Evolutionary conservation across 2,329 filamentous ascomycete species (phyloP).

Genomic region (Stachybotrys chlorohalonatus): DNA sequence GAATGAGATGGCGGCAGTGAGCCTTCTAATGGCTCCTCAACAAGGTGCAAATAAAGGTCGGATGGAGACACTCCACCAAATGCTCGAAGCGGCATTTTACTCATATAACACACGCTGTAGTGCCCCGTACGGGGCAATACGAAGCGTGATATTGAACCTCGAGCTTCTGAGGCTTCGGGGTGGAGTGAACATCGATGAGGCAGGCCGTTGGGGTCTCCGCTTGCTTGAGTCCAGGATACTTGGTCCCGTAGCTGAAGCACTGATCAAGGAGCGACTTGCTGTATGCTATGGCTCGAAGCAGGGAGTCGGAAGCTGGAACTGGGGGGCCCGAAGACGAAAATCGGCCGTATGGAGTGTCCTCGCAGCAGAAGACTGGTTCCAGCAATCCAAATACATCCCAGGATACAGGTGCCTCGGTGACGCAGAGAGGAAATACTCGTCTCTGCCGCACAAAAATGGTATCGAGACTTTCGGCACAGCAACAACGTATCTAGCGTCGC

Average conservation of each 20-base stretch:
- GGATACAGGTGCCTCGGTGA: slow-evolving; percentile 70
- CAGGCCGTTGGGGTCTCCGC: slow-evolving; percentile 73
- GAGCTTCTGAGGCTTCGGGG: slow-evolving; percentile 79
- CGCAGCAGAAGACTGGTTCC: slow-evolving; percentile 76
- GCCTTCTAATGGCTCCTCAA: slow-evolving; percentile 68
- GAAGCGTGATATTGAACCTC: slow-evolving; percentile 65
- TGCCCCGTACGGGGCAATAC: slow-evolving; percentile 69
- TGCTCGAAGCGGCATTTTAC: slow-evolving; percentile 85
- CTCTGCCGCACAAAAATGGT: slow-evolving; percentile 39
- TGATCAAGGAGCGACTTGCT: slow-evolving; percentile 79
- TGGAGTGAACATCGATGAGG: slow-evolving; percentile 73
- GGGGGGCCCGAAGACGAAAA: slow-evolving; percentile 70
- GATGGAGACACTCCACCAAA: slow-evolving; percentile 72
- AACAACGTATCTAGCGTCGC: slow-evolving; percentile 39
- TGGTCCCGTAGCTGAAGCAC: slow-evolving; percentile 66
- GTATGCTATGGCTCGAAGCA: slow-evolving; percentile 72
- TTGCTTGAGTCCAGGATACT: slow-evolving; percentile 72
- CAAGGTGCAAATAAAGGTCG: slow-evolving; percentile 65
- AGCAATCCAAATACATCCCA: slow-evolving; percentile 66
- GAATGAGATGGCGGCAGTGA: slow-evolving; percentile 90
- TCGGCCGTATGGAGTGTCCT: slow-evolving; percentile 83
- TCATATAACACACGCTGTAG: slow-evolving; percentile 83
- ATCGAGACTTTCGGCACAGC: slow-evolving; percentile 42
- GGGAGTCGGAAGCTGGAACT: slow-evolving; percentile 54
- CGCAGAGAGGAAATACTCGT: slow-evolving; percentile 47